Conservation (phyloP, 2,329 filamentous ascomycete genomes). For the Coniochaeta sp. region DNA sequence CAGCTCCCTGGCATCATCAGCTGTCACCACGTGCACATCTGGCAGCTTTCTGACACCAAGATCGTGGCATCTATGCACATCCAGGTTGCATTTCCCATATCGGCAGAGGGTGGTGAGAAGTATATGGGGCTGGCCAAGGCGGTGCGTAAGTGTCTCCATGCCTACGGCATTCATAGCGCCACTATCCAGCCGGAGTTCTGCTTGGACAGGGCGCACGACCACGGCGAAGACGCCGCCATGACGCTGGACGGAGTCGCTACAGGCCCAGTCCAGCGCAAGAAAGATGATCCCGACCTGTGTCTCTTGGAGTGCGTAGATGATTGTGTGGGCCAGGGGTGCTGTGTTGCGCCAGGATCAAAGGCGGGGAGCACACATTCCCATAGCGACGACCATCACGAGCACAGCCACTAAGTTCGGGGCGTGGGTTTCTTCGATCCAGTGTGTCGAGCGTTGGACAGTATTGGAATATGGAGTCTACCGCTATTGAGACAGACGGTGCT, state of each 20-base stretch:
- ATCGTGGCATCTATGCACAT: slow-evolving; percentile 90
- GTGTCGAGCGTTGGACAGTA: not conserved
- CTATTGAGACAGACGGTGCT: not conserved
- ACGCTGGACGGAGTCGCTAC: slow-evolving; percentile 23
- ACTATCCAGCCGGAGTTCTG: slow-evolving; percentile 95
- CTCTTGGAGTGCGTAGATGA: slow-evolving; percentile 46
- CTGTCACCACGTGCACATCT: slow-evolving; percentile 95
- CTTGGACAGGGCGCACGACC: slow-evolving; percentile 38
- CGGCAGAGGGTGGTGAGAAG: slow-evolving; percentile 65
- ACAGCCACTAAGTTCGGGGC: slow-evolving; percentile 15
- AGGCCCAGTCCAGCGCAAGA: slow-evolving; percentile 14
- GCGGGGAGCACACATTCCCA: slow-evolving; percentile 22
- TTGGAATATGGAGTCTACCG: not conserved
- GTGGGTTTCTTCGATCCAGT: not conserved
- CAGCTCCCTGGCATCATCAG: slow-evolving; percentile 76
- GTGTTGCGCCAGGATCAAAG: slow-evolving; percentile 21
- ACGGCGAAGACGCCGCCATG: slow-evolving; percentile 24
- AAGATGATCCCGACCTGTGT: slow-evolving; percentile 23
- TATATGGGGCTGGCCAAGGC: slow-evolving; percentile 88
- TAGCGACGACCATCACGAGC: slow-evolving; percentile 17
- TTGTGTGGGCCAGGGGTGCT: slow-evolving; percentile 38
- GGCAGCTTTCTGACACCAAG: slow-evolving; percentile 95
- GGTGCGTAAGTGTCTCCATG: slow-evolving; percentile 83
- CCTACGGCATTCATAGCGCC: slow-evolving; percentile 91
- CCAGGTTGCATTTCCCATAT: slow-evolving; percentile 83